Percentiles rank a stretch among this genome's conserved stretches.
These are phyloP conservation scores for Lomentospora prolificans DNA, from an alignment of 2,329 filamentous ascomycete genomes.

Conservation along the genomic window DNA sequence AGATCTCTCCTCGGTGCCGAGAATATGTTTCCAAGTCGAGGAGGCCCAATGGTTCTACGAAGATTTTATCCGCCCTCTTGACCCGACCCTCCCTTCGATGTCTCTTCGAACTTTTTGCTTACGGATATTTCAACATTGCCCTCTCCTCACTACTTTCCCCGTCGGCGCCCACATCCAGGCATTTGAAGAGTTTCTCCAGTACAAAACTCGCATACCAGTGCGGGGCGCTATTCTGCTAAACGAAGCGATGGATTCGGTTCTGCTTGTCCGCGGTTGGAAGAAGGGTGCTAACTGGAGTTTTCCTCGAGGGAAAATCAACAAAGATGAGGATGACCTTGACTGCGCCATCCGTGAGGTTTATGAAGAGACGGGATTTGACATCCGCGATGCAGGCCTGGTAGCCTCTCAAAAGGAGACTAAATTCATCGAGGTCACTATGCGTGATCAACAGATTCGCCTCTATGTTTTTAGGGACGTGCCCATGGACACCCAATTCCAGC, in stretches of 20 bases:
- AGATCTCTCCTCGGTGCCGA: constrained; percentile 79
- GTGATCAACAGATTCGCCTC: constrained; percentile 84
- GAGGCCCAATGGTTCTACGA: constrained; percentile 99
- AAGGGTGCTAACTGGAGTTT: constrained; percentile 96
- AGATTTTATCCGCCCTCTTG: constrained; percentile 89
- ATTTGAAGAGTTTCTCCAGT: constrained; percentile 84
- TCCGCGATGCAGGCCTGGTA: constrained; percentile 66
- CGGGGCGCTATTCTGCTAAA: constrained; percentile 91
- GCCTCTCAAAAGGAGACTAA: constrained; percentile 63
- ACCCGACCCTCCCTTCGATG: constrained; percentile 77
- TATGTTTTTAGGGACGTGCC: constrained; percentile 88
- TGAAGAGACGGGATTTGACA: constrained; percentile 89
- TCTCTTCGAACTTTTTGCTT: constrained; percentile 77
- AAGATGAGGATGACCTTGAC: constrained; percentile 86
- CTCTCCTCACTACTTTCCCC: constrained; percentile 72
- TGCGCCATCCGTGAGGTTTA: constrained; percentile 92
- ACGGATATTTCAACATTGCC: constrained; percentile 88
- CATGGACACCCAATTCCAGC: constrained; percentile 78
- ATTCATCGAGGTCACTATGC: constrained; percentile 79
- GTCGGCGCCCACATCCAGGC: constrained; percentile 69
- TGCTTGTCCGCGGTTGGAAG: constrained; percentile 97
- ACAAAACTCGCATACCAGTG: constrained; percentile 91
- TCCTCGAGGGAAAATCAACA: constrained; percentile 94
- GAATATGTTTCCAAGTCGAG: constrained; percentile 97
- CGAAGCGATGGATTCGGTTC: constrained; percentile 82